A percentile compares a stretch with the other conserved stretches of the same genome.
These are phyloP conservation scores for Colletotrichum magnum DNA, from an alignment of 2,329 filamentous ascomycete species.

Conservation along the genomic window DNA sequence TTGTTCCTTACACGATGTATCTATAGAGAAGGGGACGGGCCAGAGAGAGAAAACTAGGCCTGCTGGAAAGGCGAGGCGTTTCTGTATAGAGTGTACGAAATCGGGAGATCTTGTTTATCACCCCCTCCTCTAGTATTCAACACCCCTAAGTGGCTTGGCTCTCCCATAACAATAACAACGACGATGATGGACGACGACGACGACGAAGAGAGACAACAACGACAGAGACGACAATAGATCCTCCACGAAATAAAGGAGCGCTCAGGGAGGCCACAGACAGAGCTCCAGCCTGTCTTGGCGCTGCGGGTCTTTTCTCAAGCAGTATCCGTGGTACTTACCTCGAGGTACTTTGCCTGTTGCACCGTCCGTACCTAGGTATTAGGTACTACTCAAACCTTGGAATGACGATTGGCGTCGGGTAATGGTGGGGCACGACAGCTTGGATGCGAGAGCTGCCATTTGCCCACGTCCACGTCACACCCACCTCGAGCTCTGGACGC, in stretches of 20 bases:
- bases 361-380: too few species aligned
- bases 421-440: constrained; percentile 28
- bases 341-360: too few species aligned
- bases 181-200: too few species aligned
- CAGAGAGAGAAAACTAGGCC: not conserved
- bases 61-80: not conserved
- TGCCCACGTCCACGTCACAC: constrained; percentile 25
- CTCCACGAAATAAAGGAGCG: not conserved
- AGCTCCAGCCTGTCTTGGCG: constrained; percentile 15
- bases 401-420: constrained; percentile 23
- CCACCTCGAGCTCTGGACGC: constrained; percentile 13
- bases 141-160: too few species aligned
- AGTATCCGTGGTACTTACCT: too few species aligned
- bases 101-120: too few species aligned
- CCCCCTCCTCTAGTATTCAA: too few species aligned
- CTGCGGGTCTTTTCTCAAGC: not conserved
- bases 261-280: not conserved
- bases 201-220: too few species aligned
- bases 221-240: too few species aligned
- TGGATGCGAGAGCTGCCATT: not conserved
- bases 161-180: too few species aligned
- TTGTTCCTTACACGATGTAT: not conserved
- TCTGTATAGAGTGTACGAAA: not conserved
- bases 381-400: not conserved
- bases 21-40: not conserved